These are phyloP conservation scores for Ilyonectria sp. DNA, from an alignment of 2,329 filamentous ascomycete species.

Conservation along the genomic window DNA sequence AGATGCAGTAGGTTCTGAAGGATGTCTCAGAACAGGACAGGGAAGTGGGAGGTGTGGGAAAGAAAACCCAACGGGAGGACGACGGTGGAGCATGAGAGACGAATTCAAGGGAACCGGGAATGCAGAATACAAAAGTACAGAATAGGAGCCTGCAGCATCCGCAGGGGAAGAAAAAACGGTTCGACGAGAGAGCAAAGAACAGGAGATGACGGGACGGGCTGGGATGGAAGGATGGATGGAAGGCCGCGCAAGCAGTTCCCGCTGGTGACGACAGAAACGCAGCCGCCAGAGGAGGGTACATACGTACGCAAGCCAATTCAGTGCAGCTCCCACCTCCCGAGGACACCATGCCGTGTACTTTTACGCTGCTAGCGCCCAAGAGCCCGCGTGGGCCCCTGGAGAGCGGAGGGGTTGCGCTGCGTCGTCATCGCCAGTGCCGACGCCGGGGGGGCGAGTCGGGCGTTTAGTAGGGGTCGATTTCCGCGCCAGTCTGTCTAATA, in stretches of 20 bases:
- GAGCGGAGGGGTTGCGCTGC: conserved; percentile 17
- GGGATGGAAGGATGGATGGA: conserved; percentile 28
- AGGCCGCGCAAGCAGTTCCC: conserved; percentile 31
- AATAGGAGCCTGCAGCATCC: not conserved
- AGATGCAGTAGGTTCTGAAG: conserved; percentile 32
- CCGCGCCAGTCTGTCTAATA: not conserved
- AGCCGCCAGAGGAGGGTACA: conserved; percentile 22
- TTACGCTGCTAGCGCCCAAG: conserved; percentile 30
- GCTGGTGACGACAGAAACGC: conserved; percentile 27
- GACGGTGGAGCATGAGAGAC: conserved; percentile 42
- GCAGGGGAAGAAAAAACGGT: conserved; percentile 19
- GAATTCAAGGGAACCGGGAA: conserved; percentile 8
- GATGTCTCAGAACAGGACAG: conserved; percentile 38
- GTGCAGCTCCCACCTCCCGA: not conserved
- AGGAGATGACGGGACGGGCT: conserved; percentile 20
- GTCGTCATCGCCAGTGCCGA: conserved; percentile 5
- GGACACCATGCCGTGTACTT: not conserved
- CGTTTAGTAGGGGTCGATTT: not conserved
- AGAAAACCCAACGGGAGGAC: conserved; percentile 37
- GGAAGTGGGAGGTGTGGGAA: conserved; percentile 34
- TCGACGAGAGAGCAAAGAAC: conserved; percentile 8
- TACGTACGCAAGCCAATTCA: conserved; percentile 20
- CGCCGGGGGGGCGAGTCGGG: conserved; percentile 1
- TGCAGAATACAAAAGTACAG: conserved; percentile 20
- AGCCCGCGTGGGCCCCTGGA: conserved; percentile 37